Base-by-base conservation (phyloP, 2,329 filamentous ascomycete genomes). In the Camillea tinctor region DNA sequence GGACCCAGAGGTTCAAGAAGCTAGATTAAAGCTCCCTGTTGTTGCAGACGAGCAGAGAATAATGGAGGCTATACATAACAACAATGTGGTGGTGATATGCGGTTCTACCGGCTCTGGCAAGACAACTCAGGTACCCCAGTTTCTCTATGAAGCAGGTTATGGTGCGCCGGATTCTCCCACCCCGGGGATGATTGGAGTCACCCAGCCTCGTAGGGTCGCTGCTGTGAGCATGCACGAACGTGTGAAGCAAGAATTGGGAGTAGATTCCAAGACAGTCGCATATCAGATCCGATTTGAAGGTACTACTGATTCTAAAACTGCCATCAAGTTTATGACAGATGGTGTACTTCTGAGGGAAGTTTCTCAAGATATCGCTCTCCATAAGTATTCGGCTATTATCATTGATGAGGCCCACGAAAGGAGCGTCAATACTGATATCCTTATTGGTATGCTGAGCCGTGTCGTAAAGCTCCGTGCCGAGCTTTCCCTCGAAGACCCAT, bases 251-350 rank as follows among this genome's bases (percentile, higher is more conserved):
- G 95, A 99, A 73, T 76, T 99, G 50, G 93, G 92, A 1, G 82
- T 90, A 52, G 86, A 89, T 68, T 88, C 87, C n/a, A 81, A 88
- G 23, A 84, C 85, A 53, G 93, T 99, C 6, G 92, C 91, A 4
- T 96, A 98, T 73, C 95, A 93, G 73, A 97, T 99, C 68, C 90
- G 96, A 22, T 99, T 98, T 66, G 95, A 99, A 72, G 92, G 90
- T 54, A 94, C 88, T 0, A 88, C 90, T 1, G 86, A 88, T 54
- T 81, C 87, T 24, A 89, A 92, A 56, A 99, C 95, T 0, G 90
- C 92, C 5, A 86, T 99, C 74, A 99, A 99, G 74, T 99, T 98
- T 77, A 97, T 99, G 93, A 99, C 95, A 0, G 95, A 99, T 75
- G 95, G 95, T 83, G 93, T 99, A 24, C 80, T 99, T 61, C 83